Base-by-base conservation (phyloP, 495 filamentous ascomycete species). In the Aspergillus avenaceus region DNA sequence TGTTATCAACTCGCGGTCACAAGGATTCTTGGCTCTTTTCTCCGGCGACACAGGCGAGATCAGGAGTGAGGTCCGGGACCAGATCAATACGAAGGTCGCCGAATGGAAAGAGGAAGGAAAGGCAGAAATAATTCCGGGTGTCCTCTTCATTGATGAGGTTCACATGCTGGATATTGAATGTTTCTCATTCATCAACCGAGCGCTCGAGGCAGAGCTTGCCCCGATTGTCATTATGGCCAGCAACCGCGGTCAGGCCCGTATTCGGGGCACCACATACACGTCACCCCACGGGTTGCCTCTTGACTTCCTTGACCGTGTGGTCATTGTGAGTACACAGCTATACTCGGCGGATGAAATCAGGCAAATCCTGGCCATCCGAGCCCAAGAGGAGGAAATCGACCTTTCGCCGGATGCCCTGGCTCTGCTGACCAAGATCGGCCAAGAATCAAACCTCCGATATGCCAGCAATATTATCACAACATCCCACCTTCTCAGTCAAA, bases 71-170 rank as follows among this genome's bases (percentile, higher is more conserved):
- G 90, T 97, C 48, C 83, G 93, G 27, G 92, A 97, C 58, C 95
- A 99, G 73, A 99, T 99, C 75, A 95, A 99, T 70, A 95, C 87
- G 53, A 97, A 97, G 69, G 90, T 97, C 0, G 91, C 81, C 2
- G 95, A 97, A 68, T 99, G 95, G 93, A 96, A 95, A 64, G 95
- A 97, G 66, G 93, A 97, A 66, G 95, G 95, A 69, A 97, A 97
- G 64, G 93, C 93, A 11, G 90, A 93, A 73, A 97, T 99, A 18
- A 92, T 97, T 2, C 93, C 93, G 0, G 93, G 93, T 41, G 93
- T 99, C 16, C 74, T 99, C 8, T 99, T 99, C 75, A 95, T 99
- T 58, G 93, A 99, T 59, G 93, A 99, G 71, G 91, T 99, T 2
- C 93, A 99, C 74, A 97, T 97, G 93, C 86, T 99, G 16, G 93